Base-by-base conservation (phyloP, 192 early-diverging fungal genomes). In the Diversispora epigaea region DNA sequence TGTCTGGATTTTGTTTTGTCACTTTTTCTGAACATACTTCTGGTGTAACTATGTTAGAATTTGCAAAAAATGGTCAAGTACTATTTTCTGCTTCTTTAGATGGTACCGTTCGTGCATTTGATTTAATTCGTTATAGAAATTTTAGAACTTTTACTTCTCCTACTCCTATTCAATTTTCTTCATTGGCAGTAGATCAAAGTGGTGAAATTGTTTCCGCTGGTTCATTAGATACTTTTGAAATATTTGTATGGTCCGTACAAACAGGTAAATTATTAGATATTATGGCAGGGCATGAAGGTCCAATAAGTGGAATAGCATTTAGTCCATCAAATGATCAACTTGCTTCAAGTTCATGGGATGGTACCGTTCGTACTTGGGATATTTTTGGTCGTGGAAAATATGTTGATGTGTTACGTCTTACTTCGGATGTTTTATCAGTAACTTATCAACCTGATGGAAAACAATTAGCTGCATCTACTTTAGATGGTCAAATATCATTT, bases 61-160 rank as follows among this genome's bases (percentile, higher is more conserved):
- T 99, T 81, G 90, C 97, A 41, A 92, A 91, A 78, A 90, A 95
- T 68, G 95, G 95, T 12, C 95, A 96, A 71, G 92, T 98, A 4
- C 86, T 99, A 3, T 94, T 98, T 54, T 97, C 97, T 3, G 91
- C 96, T 1, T 95, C 94, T 50, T 83, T 97, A 69, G 98, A 99
- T 81, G 98, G 98, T 41, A 99, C 98, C 0, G 95, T 99, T 19
- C 89, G 98, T n/a, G 98, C 97, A 5, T 99, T 91, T 76, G 98
- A 99, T 83, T 78, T 99, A 68, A 91, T 97, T 32, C 89, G 98
- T 66, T 99, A 99, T 81, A 88, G 98, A 71, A 99, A 99, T 80
- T 99, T 99, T 85, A 87, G 96, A 73, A 97, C 97, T 2, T 97
- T 98, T 74, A 97, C 94, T 0, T 91, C 95, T 55, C 96, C 98